phyloP scores from a whole-genome alignment of 208 protist species.

The Vickermania ingenoplastis region DNA sequence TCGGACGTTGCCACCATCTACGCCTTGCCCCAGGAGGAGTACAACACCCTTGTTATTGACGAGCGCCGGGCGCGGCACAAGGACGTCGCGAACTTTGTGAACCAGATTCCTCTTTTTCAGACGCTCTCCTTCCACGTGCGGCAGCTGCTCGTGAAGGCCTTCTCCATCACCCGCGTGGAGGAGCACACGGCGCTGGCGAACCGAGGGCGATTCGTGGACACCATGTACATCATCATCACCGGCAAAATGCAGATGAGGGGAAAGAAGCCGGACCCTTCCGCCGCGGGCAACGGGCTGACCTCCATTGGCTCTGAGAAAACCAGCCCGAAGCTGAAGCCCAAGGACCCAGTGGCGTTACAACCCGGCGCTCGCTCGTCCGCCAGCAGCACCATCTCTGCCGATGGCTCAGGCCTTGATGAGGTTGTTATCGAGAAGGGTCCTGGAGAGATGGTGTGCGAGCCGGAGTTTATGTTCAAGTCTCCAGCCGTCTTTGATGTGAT shows the following conservation, averaged over 20 bases:
- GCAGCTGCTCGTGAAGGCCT: constrained; percentile 36
- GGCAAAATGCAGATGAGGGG: constrained; percentile 38
- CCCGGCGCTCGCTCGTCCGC: not conserved
- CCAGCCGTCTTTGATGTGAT: constrained; percentile 34
- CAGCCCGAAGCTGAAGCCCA: not conserved
- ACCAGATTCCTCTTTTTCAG: constrained; percentile 30
- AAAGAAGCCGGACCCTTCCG: not conserved
- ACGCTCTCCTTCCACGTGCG: constrained; percentile 24
- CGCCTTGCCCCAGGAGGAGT: constrained; percentile 32
- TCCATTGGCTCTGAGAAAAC: not conserved
- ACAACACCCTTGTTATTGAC: constrained; percentile 37
- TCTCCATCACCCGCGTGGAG: constrained; percentile 42
- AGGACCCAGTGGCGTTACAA: not conserved
- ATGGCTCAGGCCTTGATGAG: too few species aligned
- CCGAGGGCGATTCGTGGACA: constrained; percentile 43
- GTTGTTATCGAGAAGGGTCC: constrained; percentile 2
- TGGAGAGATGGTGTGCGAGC: constrained; percentile 42
- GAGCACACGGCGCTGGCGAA: constrained; percentile 27
- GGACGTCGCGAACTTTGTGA: constrained; percentile 54
- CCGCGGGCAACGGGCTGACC: not conserved
- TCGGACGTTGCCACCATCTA: constrained; percentile 30
- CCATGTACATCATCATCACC: constrained; percentile 72
- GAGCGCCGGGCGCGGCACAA: constrained; percentile 29
- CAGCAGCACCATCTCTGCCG: not conserved
- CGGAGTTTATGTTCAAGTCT: constrained; percentile 50